Percentiles rank a stretch among this genome's conserved stretches.
Evolutionary conservation across 176 grass and related monocot genomes (phyloP).

Genomic region (Avena eriantha): DNA sequence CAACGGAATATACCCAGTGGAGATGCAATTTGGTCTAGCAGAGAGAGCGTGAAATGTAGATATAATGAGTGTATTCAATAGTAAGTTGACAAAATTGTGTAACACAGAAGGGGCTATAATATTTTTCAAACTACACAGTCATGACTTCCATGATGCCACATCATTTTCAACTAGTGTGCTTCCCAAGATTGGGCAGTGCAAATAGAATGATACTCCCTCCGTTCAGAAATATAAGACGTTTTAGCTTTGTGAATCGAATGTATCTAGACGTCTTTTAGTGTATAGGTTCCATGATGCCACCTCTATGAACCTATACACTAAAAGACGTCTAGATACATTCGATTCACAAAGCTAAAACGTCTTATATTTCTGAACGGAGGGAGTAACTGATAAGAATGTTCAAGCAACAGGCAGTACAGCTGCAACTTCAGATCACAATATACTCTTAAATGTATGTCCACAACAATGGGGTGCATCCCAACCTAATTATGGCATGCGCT

Average conservation of each 20-base stretch:
- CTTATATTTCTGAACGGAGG: no score
- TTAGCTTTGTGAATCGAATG: no score
- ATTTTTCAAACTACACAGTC: slow-evolving; percentile 2
- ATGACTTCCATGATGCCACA: neutral
- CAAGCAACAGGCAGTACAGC: neutral
- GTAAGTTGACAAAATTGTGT: neutral
- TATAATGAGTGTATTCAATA: neutral
- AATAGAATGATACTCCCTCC: neutral
- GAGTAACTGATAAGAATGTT: neutral
- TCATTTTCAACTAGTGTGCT: neutral
- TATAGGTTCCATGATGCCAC: no score
- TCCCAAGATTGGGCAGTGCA: neutral
- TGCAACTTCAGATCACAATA: neutral
- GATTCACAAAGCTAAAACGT: no score
- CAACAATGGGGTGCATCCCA: neutral
- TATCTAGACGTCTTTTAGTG: no score
- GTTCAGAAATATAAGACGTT: no score
- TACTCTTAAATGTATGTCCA: neutral
- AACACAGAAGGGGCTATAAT: neutral
- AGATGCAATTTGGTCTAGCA: neutral
- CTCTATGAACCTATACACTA: no score
- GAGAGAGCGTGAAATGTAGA: neutral
- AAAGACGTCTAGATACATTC: no score
- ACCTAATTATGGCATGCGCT: neutral
- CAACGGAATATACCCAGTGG: neutral